Evolutionary conservation across 176 grass and related monocot species (phyloP).

Genomic region (Alloteropsis semialata): DNA sequence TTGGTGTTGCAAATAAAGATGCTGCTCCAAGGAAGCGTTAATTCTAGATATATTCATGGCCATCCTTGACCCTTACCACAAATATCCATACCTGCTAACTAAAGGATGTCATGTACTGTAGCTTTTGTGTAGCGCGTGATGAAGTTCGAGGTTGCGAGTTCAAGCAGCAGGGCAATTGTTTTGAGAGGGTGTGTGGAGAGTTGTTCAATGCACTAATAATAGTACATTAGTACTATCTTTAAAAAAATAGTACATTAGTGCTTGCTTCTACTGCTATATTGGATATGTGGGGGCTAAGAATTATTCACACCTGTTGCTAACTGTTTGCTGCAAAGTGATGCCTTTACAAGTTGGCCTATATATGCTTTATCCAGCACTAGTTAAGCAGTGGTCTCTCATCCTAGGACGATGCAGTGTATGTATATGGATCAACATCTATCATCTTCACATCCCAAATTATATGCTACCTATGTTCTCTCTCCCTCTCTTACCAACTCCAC

Average conservation of each 20-base stretch:
- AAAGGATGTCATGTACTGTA: not conserved
- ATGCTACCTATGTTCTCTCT: not conserved
- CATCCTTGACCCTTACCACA: not conserved
- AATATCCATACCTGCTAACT: not conserved
- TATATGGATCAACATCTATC: constrained; percentile 22
- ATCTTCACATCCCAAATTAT: constrained; percentile 4
- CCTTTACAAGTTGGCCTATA: not conserved
- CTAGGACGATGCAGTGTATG: constrained; percentile 10
- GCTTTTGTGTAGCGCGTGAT: not conserved
- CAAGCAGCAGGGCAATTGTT: too few species aligned
- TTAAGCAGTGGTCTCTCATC: not conserved
- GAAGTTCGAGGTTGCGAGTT: too few species aligned
- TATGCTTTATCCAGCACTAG: not conserved
- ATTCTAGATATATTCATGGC: not conserved
- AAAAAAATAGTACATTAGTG: not conserved
- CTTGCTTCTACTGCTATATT: not conserved
- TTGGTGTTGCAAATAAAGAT: not conserved
- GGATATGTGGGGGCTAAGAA: not conserved
- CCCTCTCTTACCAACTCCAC: not conserved
- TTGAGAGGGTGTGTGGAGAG: not conserved
- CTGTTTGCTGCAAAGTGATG: not conserved
- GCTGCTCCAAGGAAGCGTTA: not conserved
- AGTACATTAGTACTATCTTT: not conserved
- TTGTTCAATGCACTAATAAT: too few species aligned
- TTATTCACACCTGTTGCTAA: not conserved